These are phyloP conservation scores for Posidonia oceanica DNA, from an alignment of 116 monocot genomes.

Conservation along the genomic window DNA sequence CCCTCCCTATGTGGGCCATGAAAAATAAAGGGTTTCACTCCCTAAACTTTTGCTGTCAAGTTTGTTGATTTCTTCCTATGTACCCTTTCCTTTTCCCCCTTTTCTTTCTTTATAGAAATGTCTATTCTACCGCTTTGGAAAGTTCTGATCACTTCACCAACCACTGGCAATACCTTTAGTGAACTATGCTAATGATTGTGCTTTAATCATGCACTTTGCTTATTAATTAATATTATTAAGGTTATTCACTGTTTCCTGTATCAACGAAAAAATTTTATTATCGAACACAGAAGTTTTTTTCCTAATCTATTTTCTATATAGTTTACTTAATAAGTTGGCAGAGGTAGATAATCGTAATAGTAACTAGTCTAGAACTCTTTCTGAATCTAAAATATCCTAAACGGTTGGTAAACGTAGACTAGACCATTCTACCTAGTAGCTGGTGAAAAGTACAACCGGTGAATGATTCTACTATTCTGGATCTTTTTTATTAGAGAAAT, in stretches of 20 bases:
- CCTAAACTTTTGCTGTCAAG: conserved; percentile 8
- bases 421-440: no score
- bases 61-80: conserved; percentile 4
- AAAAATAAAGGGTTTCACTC: conserved; percentile 10
- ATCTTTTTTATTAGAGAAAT: no score
- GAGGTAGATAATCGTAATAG: neutral
- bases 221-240: neutral
- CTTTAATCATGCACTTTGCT: neutral
- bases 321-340: no score
- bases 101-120: conserved; percentile 4
- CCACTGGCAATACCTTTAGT: neutral
- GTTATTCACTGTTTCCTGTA: neutral
- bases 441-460: no score
- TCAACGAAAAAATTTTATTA: neutral
- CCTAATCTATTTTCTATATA: no score
- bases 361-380: no score
- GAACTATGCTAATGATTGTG: neutral
- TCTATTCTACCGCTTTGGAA: conserved; percentile 6
- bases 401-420: no score
- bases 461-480: no score
- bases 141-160: conserved; percentile 3
- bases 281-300: neutral
- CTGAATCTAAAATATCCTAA: no score
- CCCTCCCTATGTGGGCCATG: neutral
- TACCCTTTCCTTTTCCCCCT: neutral